These are phyloP conservation scores for Agrocybe pediades DNA, from an alignment of 768 basidiomycete genomes.

Conservation along the genomic window DNA sequence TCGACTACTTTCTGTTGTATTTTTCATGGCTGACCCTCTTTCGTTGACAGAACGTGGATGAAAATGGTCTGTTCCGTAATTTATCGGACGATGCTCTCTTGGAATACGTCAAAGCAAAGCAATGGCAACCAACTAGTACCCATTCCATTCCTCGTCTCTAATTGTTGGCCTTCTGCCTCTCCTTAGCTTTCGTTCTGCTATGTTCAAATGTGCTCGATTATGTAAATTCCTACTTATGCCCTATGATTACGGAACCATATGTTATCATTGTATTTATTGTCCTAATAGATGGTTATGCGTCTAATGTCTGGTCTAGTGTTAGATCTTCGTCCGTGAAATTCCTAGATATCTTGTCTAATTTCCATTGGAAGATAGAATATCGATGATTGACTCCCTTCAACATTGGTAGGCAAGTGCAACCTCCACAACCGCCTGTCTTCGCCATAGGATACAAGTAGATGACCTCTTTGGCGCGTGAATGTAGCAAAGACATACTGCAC, in stretches of 20 bases:
- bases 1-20: neutral
- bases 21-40: neutral
- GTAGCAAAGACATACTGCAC: conserved; percentile 96
- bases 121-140: conserved; percentile 50
- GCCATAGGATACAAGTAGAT: conserved; percentile 74
- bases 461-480: conserved; percentile 91
- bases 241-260: neutral
- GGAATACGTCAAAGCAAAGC: conserved; percentile 52
- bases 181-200: conserved; percentile 1
- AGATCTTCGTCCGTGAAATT: conserved; percentile 20
- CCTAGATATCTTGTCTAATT: conserved; percentile 17
- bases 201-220: conserved; percentile 16
- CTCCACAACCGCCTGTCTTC: conserved; percentile 86
- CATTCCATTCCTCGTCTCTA: conserved; percentile 33
- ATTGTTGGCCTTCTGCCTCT: conserved; percentile 7
- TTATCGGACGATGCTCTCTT: conserved; percentile 49
- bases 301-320: conserved; percentile 32
- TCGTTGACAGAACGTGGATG: conserved; percentile 40
- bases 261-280: neutral
- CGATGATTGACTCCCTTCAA: conserved; percentile 90
- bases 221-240: conserved; percentile 33
- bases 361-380: conserved; percentile 76
- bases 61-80: conserved; percentile 46
- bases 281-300: conserved; percentile 31
- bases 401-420: conserved; percentile 71